These are phyloP conservation scores for Arachnopeziza araneosa DNA, from an alignment of 2,329 filamentous ascomycete species.

Conservation along the genomic window DNA sequence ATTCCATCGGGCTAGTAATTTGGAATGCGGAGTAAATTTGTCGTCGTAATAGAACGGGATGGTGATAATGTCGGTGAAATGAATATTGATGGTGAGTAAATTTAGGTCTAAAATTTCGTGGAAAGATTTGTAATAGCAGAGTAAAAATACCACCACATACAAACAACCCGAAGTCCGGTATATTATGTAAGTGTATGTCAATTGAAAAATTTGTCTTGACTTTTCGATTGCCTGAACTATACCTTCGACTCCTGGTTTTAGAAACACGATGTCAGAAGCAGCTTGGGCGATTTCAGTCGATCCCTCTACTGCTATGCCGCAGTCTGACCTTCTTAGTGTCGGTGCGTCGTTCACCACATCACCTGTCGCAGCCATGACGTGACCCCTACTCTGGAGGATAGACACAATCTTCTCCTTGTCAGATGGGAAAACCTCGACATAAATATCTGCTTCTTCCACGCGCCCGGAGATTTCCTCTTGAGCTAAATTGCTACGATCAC, in stretches of 20 bases:
- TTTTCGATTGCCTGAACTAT: neutral
- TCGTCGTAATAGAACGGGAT: too few species aligned
- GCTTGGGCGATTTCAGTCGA: neutral
- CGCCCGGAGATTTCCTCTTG: too few species aligned
- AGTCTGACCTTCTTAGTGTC: neutral
- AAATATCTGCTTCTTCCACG: too few species aligned
- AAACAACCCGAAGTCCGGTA: neutral
- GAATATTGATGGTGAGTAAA: neutral
- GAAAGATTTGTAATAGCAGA: neutral
- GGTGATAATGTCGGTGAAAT: too few species aligned
- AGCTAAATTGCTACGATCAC: too few species aligned
- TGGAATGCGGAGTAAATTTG: too few species aligned
- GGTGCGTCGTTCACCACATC: neutral
- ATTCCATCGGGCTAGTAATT: too few species aligned
- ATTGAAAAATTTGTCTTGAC: neutral
- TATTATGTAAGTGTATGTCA: neutral
- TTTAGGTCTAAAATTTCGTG: neutral
- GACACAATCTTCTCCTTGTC: neutral
- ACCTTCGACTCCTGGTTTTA: neutral
- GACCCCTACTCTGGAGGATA: neutral
- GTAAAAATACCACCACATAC: neutral
- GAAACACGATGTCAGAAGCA: neutral
- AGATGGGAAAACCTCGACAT: too few species aligned
- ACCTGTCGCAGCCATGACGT: neutral
- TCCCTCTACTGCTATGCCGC: neutral